Evolutionary conservation across 2,329 filamentous ascomycete genomes (phyloP), one percentile per base, ranked within the genome.

Genomic region (Cryphonectria japonica): DNA sequence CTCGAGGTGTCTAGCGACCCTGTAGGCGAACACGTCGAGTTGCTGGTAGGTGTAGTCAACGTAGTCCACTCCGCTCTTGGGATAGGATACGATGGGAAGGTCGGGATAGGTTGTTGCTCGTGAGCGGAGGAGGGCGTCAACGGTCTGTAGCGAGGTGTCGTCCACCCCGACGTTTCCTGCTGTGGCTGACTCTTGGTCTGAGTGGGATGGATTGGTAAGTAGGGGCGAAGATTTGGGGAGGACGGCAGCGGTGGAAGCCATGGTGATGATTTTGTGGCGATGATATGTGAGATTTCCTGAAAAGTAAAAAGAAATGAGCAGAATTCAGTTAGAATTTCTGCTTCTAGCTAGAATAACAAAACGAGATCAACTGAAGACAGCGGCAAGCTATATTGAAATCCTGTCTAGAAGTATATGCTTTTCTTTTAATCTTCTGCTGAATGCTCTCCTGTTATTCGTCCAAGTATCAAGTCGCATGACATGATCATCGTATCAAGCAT

Each of bases 41-140:
- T 86, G 82, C 34, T 79, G 78, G 68, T 83, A 76, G 0, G 84
- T 82, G 73, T 86, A 86, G 74, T 85, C 79, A 46, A 83, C 81
- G 76, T 84, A 86, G 1, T 81, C 76, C 43, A 81, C 79, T 7
- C 82, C 83, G 1, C 78, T 79, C 4, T 78, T 79, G 2, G 85
- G 84, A 66, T 86, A 86, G 0, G 82, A 83, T 3, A 85, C 76
- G 14, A 83, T 78, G 26, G 79, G 79, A 2, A 78, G 74, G 67
- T 82, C 73, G 0, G 81, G 76, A n/a, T 78, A 75, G 11, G 76
- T 74, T 2, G 76, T 75, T 16, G 82, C 81, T 41, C 82, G 77
- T 2, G 79, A 76, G 11, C 82, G 78, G 6, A 84, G 74, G 14
- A 84, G 76, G 29, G 79, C 80, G 67, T 83, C 81, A 41, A 83